Evolutionary conservation across 177 flowering plant species (phyloP).

Genomic region (Vitis hybrid): DNA sequence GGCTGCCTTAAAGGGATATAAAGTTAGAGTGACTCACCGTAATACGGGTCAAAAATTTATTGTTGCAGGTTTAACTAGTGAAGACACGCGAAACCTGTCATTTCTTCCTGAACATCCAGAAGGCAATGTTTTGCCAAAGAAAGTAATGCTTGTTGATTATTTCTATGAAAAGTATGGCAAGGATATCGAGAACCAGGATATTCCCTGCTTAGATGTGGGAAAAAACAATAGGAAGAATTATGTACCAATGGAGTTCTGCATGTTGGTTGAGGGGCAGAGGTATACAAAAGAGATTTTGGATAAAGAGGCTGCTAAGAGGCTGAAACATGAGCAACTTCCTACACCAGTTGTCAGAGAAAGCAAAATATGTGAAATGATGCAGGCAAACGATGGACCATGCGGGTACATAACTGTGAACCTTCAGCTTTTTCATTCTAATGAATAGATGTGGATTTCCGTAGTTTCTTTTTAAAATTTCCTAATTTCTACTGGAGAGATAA

Average conservation of each 20-base stretch:
- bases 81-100: conserved; percentile 12
- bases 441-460: no score
- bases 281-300: conserved; percentile 54
- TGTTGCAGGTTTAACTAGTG: conserved; percentile 38
- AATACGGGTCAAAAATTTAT: conserved; percentile 47
- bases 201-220: conserved; percentile 74
- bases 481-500: no score
- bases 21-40: conserved; percentile 64
- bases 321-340: conserved; percentile 36
- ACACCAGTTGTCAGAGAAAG: conserved; percentile 36
- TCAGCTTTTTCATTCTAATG: no score
- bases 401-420: conserved; percentile 44
- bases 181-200: conserved; percentile 32
- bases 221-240: conserved; percentile 36
- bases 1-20: conserved; percentile 40
- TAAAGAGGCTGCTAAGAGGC: conserved; percentile 10
- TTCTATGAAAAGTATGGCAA: conserved; percentile 42
- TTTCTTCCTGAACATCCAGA: conserved; percentile 24
- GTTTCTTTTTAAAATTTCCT: no score
- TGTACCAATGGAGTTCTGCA: conserved; percentile 84
- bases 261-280: conserved; percentile 65
- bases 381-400: conserved; percentile 49
- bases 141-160: conserved; percentile 41
- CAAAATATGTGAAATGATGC: conserved; percentile 41
- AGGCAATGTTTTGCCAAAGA: conserved; percentile 10